phyloP scores from a whole-genome alignment of 148 eudicot species.

The Arctostaphylos glauca region DNA sequence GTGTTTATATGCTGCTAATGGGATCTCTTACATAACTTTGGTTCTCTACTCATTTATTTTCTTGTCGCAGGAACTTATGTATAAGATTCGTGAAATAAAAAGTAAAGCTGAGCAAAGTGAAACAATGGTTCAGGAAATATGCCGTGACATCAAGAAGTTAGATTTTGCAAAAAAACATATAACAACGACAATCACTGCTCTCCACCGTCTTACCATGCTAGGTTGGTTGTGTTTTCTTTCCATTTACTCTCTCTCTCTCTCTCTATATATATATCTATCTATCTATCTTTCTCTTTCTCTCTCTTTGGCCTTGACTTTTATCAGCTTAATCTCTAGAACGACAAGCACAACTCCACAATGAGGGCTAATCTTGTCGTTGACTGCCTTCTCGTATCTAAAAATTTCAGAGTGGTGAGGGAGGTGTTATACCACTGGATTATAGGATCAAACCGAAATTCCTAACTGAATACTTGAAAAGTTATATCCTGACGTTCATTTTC shows the following conservation, averaged over 20 bases:
- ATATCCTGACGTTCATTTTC: too few relatives aligned
- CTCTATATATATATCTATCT: neutral
- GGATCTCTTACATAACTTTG: neutral
- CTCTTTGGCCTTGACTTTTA: neutral
- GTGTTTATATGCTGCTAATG: neutral
- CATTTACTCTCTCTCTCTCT: neutral
- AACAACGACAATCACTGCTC: conserved; percentile 96
- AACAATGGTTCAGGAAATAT: conserved; percentile 98
- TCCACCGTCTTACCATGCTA: conserved; percentile 98
- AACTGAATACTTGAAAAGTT: neutral
- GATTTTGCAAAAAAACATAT: conserved; percentile 98
- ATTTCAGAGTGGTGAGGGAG: neutral
- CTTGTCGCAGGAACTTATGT: conserved; percentile 78
- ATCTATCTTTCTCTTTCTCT: neutral
- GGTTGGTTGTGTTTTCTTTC: conserved; percentile 40
- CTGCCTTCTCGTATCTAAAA: neutral
- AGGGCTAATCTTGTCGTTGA: neutral
- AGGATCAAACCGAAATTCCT: neutral
- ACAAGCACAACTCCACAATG: neutral
- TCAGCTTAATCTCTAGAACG: neutral
- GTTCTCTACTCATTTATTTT: neutral
- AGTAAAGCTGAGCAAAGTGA: conserved; percentile 98
- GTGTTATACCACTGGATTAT: neutral
- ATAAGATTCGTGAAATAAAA: conserved; percentile 90
- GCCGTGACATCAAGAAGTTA: conserved; percentile 96